A percentile compares a stretch with the other conserved stretches of the same genome.
Evolutionary conservation across 768 basidiomycete species (phyloP).

Genomic region (Lentinus brumalis): DNA sequence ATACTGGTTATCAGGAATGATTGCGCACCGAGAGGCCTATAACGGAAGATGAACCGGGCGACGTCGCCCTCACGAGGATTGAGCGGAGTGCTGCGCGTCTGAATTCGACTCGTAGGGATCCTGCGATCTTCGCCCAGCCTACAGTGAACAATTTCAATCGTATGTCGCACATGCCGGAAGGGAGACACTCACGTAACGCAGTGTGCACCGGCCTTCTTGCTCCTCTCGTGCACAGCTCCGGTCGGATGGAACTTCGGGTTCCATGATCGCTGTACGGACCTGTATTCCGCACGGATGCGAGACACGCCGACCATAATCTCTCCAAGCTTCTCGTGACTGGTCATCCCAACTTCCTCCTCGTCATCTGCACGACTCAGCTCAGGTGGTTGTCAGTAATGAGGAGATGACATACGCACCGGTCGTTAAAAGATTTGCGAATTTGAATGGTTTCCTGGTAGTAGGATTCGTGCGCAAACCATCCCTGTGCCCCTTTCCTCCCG

Average conservation of each 20-base stretch:
- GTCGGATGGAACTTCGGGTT: neutral
- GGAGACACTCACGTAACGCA: constrained; percentile 11
- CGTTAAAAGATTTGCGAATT: constrained; percentile 10
- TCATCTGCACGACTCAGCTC: constrained; percentile 3
- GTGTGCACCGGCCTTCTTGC: constrained; percentile 22
- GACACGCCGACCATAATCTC: constrained; percentile 4
- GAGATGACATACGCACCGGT: constrained; percentile 2
- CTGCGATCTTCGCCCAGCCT: constrained; percentile 10
- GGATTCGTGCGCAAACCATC: neutral
- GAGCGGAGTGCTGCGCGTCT: neutral
- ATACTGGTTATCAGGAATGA: neutral
- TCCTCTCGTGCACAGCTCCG: constrained; percentile 20
- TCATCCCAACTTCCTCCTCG: neutral
- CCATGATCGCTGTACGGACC: neutral
- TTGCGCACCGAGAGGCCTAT: constrained; percentile 13
- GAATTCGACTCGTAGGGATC: neutral
- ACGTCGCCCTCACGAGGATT: constrained; percentile 3
- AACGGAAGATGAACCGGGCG: constrained; percentile 18
- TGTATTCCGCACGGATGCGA: neutral
- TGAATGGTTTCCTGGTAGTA: neutral
- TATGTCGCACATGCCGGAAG: neutral
- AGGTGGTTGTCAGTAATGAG: neutral
- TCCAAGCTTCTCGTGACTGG: constrained; percentile 4
- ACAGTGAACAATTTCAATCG: neutral
- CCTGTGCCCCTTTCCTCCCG: neutral